Base-by-base conservation (phyloP, 2,329 filamentous ascomycete species). In the Calonectria ilicicola region DNA sequence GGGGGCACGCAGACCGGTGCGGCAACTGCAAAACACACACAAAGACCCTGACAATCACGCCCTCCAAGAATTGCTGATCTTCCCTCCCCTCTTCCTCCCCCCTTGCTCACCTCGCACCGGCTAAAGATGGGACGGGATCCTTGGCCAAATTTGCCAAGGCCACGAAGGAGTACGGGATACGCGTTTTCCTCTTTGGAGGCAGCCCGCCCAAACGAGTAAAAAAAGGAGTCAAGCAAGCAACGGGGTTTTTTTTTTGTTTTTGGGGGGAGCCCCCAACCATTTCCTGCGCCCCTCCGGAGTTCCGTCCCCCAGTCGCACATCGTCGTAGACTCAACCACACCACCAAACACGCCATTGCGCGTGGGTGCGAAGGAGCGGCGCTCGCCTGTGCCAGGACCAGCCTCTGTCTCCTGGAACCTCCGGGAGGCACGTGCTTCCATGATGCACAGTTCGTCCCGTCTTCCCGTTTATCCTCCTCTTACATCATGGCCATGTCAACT, bases 401-500 rank as follows among this genome's bases (percentile, higher is more conserved):
- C 38, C 17, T 27, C 32, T 38, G 35, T 40, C n/a, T 19, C 29
- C 49, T 60, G 27, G 27, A 67, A 40, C 17, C 15, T 14, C 23
- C 23, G 47, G 35, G 27, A 56, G 47, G 42, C 38, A 63, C 53
- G 65, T 42, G 32, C 51, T 60, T 21, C 32, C 53, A 44, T 63
- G 35, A 71, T 67, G 69, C 64, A 56, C 53, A 29, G 15, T 35
- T 44, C 51, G 17, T 49, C 44, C 40, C 66, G 49, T 62, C 29
- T 58, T 14, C 47, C 42, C 44, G 35, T 64, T 27, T 40, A 29
- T 44, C 49, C 46, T 44, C 49, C 46, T 32, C 26, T 53, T n/a
- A 17, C 67, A 58, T 69, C 62, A 27, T 40, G 7, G 32, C n/a
- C 26, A 27, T 66, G 62, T 32, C n/a, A 70, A 60, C 9, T 27